Evolutionary conservation across 257 asterid genomes (phyloP).

Genomic region (Catharanthus roseus): DNA sequence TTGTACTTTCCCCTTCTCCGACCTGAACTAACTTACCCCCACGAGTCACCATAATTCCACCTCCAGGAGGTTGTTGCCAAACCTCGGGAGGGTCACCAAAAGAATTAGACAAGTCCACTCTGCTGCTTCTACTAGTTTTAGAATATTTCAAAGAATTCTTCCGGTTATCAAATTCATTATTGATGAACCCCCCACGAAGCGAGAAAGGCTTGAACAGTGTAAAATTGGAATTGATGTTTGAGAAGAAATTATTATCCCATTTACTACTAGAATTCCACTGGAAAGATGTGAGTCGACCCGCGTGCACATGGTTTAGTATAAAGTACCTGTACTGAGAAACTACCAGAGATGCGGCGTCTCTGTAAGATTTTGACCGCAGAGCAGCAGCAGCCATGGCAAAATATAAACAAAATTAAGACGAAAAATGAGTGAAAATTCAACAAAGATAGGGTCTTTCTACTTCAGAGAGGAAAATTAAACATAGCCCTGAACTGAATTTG

Average conservation of each 20-base stretch:
- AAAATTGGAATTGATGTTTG: slow-evolving; percentile 28
- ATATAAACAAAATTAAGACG: slow-evolving; percentile 6
- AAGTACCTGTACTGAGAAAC: slow-evolving; percentile 70
- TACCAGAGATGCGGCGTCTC: slow-evolving; percentile 57
- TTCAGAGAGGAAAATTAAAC: slow-evolving; percentile 17
- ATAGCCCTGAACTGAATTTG: background rate
- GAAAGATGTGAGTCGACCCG: slow-evolving; percentile 43
- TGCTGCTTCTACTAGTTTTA: slow-evolving; percentile 26
- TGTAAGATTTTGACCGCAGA: slow-evolving; percentile 76
- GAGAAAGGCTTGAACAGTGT: slow-evolving; percentile 51
- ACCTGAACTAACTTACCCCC: slow-evolving; percentile 62
- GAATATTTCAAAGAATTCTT: slow-evolving; percentile 23
- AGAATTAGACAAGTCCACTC: slow-evolving; percentile 39
- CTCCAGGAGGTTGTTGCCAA: slow-evolving; percentile 89
- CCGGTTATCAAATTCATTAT: slow-evolving; percentile 17
- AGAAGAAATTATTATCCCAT: slow-evolving; percentile 32
- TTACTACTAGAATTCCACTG: slow-evolving; percentile 40
- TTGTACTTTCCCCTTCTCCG: slow-evolving; percentile 41
- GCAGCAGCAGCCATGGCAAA: slow-evolving; percentile 74
- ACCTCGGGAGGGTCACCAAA: slow-evolving; percentile 97
- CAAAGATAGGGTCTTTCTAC: slow-evolving; percentile 14
- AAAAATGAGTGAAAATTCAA: background rate
- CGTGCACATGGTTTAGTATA: slow-evolving; percentile 49
- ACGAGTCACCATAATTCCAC: slow-evolving; percentile 57
- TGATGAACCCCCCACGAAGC: slow-evolving; percentile 39